phyloP scores from a whole-genome alignment of 306 rosid genomes.

The Rosa lucieae region DNA sequence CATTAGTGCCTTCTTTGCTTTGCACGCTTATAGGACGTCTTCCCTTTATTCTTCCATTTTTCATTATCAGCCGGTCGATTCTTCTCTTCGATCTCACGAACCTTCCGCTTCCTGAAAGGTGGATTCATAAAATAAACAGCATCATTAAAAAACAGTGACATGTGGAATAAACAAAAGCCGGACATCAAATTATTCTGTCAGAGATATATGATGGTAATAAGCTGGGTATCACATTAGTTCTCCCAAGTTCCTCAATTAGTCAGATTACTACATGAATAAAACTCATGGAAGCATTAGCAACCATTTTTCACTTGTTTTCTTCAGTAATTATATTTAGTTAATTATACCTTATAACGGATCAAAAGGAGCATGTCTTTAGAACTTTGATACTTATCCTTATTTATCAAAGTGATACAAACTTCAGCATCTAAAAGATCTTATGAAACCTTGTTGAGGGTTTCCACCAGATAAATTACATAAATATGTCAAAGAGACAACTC shows the following conservation, averaged over 20 bases:
- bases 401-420: background rate
- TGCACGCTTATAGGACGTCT: constrained; percentile 52
- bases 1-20: constrained; percentile 60
- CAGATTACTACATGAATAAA: background rate
- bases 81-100: constrained; percentile 72
- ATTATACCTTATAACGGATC: background rate
- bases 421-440: background rate
- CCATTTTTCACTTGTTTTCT: background rate
- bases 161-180: background rate
- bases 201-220: background rate
- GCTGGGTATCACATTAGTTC: background rate
- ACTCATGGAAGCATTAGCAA: background rate
- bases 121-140: constrained; percentile 10
- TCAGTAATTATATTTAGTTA: background rate
- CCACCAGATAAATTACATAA: background rate
- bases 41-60: constrained; percentile 77
- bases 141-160: background rate
- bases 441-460: background rate
- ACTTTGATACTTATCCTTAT: background rate
- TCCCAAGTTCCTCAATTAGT: background rate
- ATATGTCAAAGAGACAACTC: background rate
- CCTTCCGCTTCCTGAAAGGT: constrained; percentile 68
- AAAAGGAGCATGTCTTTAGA: background rate
- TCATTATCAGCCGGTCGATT: constrained; percentile 64
- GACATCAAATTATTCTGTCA: background rate